phyloP scores from a whole-genome alignment of 2,329 filamentous ascomycete genomes.

The Coniochaeta hoffmannii region DNA sequence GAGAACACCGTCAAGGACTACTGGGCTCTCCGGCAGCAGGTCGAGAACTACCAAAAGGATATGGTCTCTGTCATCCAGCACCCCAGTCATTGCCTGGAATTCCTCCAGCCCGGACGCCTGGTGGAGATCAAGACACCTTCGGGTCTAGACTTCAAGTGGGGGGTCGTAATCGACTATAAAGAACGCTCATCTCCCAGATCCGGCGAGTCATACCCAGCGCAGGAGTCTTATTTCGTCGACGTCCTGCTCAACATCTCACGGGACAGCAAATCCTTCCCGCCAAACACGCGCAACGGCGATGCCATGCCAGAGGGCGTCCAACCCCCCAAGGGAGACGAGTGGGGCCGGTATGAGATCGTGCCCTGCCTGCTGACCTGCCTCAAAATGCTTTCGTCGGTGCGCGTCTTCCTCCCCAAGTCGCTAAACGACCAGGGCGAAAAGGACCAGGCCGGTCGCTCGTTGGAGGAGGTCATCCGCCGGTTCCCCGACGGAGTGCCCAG shows the following conservation, averaged over 20 bases:
- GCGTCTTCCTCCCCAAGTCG: constrained; percentile 76
- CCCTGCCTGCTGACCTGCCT: constrained; percentile 82
- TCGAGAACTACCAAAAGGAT: constrained; percentile 77
- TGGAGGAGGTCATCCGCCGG: constrained; percentile 74
- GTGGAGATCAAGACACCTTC: constrained; percentile 73
- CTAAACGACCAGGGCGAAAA: constrained; percentile 54
- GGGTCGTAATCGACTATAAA: constrained; percentile 71
- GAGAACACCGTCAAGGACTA: constrained; percentile 90
- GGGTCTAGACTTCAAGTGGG: constrained; percentile 88
- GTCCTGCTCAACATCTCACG: constrained; percentile 61
- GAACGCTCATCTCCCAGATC: constrained; percentile 59
- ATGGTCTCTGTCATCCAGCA: constrained; percentile 90
- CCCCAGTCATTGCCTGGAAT: constrained; percentile 77
- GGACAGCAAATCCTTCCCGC: constrained; percentile 36
- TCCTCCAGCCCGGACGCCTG: constrained; percentile 79
- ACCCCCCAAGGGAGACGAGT: constrained; percentile 52
- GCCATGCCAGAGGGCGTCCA: constrained; percentile 60
- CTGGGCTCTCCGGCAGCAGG: constrained; percentile 78
- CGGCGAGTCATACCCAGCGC: constrained; percentile 58
- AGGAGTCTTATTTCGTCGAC: constrained; percentile 77
- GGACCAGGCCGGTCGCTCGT: constrained; percentile 57
- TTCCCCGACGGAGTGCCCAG: constrained; percentile 90
- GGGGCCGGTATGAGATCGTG: constrained; percentile 70
- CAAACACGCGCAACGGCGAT: constrained; percentile 16
- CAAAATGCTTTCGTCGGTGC: constrained; percentile 74